These are phyloP conservation scores for Vinca major DNA, from an alignment of 305 asterid species.

Conservation along the genomic window DNA sequence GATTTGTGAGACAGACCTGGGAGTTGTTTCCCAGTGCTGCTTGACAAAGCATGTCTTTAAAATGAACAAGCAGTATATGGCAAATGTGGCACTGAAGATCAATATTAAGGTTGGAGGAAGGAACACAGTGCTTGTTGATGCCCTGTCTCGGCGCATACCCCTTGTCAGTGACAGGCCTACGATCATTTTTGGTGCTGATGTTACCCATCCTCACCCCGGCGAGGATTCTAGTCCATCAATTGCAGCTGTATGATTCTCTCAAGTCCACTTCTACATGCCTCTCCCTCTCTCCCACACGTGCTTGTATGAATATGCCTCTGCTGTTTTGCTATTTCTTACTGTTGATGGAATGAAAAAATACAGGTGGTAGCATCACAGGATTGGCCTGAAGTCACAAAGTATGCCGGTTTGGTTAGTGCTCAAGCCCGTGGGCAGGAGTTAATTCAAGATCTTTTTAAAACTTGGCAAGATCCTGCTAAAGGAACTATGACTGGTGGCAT, in stretches of 20 bases:
- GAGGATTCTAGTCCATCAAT: slow-evolving; percentile 97
- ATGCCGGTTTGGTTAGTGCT: slow-evolving; percentile 89
- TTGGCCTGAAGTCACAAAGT: slow-evolving; percentile 92
- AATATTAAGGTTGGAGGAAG: slow-evolving; percentile 96
- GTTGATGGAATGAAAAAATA: slow-evolving; percentile 13
- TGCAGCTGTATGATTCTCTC: slow-evolving; percentile 65
- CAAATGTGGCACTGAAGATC: slow-evolving; percentile 82
- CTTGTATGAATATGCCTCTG: not conserved
- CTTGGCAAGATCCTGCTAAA: slow-evolving; percentile 84
- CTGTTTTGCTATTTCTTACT: not conserved
- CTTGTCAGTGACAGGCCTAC: slow-evolving; percentile 91
- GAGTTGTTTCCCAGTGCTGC: slow-evolving; percentile 95
- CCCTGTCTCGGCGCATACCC: slow-evolving; percentile 78
- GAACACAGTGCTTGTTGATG: slow-evolving; percentile 84
- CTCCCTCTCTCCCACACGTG: not conserved
- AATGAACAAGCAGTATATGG: slow-evolving; percentile 87
- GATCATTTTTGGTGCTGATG: slow-evolving; percentile 96
- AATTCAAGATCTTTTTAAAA: slow-evolving; percentile 71
- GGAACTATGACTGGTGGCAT: slow-evolving; percentile 50
- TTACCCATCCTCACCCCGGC: slow-evolving; percentile 96
- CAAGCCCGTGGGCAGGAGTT: slow-evolving; percentile 96
- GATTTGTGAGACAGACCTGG: slow-evolving; percentile 92
- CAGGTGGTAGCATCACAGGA: slow-evolving; percentile 99
- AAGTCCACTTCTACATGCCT: not conserved
- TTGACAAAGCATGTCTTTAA: slow-evolving; percentile 71